Evolutionary conservation across 2,329 filamentous ascomycete species (phyloP).

Genomic region (Neopestalotiopsis sp.): DNA sequence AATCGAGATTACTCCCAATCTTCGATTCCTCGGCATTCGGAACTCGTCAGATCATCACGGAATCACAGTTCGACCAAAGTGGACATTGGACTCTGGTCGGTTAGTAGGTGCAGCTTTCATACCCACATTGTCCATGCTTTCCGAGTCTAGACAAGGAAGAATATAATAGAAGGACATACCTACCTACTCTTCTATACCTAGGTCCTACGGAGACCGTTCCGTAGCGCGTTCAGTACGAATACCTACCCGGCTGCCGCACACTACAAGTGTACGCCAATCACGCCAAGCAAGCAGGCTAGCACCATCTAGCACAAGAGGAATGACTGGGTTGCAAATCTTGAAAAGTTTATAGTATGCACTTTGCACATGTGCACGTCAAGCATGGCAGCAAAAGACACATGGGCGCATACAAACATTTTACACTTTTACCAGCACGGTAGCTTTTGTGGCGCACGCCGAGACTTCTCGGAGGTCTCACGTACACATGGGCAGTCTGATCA

Average conservation of each 20-base stretch:
- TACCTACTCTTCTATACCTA: background rate
- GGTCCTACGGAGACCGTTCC: conserved; percentile 1
- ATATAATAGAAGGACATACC: background rate
- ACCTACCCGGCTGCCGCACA: background rate
- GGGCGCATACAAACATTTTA: background rate
- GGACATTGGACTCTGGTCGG: background rate
- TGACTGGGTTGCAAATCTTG: background rate
- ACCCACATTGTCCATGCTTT: background rate
- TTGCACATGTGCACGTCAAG: background rate
- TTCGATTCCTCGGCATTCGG: background rate
- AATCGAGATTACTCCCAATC: background rate
- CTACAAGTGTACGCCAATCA: background rate
- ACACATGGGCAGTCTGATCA: background rate
- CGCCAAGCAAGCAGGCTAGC: background rate
- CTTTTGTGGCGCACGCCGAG: background rate
- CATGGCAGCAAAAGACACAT: background rate
- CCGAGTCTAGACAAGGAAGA: background rate
- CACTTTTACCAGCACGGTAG: background rate
- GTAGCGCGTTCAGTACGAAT: background rate
- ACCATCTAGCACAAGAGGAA: too few relatives aligned
- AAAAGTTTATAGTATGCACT: background rate
- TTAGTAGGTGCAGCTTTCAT: background rate
- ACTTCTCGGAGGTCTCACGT: background rate
- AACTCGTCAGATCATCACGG: background rate
- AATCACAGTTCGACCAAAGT: background rate